Base-by-base conservation (phyloP, 805 yeast species). In the Yamadazyma sp. region DNA sequence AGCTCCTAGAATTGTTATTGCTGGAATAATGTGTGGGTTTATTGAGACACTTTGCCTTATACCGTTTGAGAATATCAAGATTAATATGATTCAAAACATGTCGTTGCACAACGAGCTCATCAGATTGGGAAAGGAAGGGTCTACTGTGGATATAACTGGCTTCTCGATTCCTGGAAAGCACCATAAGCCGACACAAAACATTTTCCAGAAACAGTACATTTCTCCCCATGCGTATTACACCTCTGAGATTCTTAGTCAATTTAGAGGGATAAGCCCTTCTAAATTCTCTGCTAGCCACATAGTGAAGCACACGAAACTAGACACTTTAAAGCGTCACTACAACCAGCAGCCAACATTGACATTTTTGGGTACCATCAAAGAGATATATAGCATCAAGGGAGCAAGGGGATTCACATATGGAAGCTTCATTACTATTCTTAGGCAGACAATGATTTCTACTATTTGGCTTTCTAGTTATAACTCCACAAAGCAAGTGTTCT, bases 1-100 rank as follows among this genome's bases (percentile, higher is more conserved):
- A 6, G 95, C 95, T 1, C 91, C 95, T 7, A 71, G 88, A 50
- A 73, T 87, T 27, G 84, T 87, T 6, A 79, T 84, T 41, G 96
- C 96, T 3, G 96, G 95, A 7, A 71, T 73, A 1, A 75, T 87
- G 67, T 84, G 95, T 4, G 98, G 95, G 2, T 70, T 84, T 40
- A 64, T 82, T 29, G 98, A 93, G 58, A 80, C 95, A 2, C 46
- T 89, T 22, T 76, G 84, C 72, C 78, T 91, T 15, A 84, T 93
- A 13, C 99, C 98, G 0, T 90, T 91, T 57, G 99, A 91, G 54
- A 85, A 82, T 52, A 70, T 88, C 47, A 88, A 88, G 54, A 81
- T 84, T 2, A 72, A 83, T 6, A 77, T 85, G 85, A 81, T 88
- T 44, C 95, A 87, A 51, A 80, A 83, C 53, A 69, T 80, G 33